phyloP scores from a whole-genome alignment of 495 filamentous ascomycete species.

The Talaromyces thailandensis region DNA sequence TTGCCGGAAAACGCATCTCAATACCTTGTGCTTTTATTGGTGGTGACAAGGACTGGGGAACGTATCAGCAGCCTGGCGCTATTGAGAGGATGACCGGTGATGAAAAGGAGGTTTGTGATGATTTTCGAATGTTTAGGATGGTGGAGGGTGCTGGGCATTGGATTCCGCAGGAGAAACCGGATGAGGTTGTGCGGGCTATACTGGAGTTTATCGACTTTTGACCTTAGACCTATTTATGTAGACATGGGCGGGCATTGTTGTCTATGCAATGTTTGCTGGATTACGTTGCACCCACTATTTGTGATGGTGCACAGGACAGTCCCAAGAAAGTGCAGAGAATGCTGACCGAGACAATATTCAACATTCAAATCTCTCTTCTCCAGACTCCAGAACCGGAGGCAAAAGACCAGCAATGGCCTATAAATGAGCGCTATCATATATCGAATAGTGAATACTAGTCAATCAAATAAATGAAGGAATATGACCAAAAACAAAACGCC shows the following conservation, averaged over 20 bases:
- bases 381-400: not conserved
- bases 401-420: not conserved
- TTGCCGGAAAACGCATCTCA: constrained; percentile 55
- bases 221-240: not conserved
- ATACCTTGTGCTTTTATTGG: constrained; percentile 50
- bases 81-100: constrained; percentile 43
- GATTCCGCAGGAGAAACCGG: constrained; percentile 57
- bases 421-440: not conserved
- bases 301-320: not conserved
- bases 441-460: not conserved
- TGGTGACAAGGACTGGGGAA: constrained; percentile 57
- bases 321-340: not conserved
- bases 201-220: constrained; percentile 24
- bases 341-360: not conserved
- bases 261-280: not conserved
- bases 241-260: too few relatives aligned
- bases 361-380: not conserved
- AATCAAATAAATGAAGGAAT: not conserved
- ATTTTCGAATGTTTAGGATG: constrained; percentile 40
- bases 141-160: constrained; percentile 57
- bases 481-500: not conserved
- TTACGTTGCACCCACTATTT: too few relatives aligned
- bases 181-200: constrained; percentile 42
- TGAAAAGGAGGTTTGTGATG: constrained; percentile 34
- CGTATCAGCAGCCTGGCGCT: constrained; percentile 55